Evolutionary conservation across 352 stramenopile species (phyloP).

Genomic region (Pythium myriotylum): DNA sequence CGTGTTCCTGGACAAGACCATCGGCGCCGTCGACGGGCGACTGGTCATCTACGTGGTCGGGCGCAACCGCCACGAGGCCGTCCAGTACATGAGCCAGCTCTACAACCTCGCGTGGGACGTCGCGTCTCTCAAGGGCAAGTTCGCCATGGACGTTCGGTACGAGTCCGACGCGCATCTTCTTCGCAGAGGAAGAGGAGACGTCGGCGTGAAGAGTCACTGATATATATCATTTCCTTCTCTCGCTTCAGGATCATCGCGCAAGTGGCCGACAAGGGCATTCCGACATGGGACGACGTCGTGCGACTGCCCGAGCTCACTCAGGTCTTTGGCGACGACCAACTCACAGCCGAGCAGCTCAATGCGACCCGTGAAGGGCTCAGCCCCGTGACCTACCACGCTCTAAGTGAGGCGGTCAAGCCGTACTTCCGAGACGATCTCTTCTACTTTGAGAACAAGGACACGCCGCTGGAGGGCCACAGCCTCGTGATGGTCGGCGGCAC

Average conservation of each 20-base stretch:
- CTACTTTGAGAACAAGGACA: slow-evolving; percentile 81
- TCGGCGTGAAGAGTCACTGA: not conserved
- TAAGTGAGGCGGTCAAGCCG: slow-evolving; percentile 52
- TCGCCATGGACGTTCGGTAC: slow-evolving; percentile 48
- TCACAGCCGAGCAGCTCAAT: slow-evolving; percentile 48
- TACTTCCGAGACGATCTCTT: slow-evolving; percentile 51
- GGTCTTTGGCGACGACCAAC: slow-evolving; percentile 59
- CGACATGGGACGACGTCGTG: slow-evolving; percentile 67
- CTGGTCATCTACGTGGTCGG: slow-evolving; percentile 72
- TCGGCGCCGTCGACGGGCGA: slow-evolving; percentile 43
- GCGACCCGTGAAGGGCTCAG: slow-evolving; percentile 57
- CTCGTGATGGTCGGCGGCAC: slow-evolving; percentile 79
- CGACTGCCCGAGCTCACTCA: slow-evolving; percentile 63
- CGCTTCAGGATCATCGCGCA: slow-evolving; percentile 12
- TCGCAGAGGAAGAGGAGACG: not conserved
- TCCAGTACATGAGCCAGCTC: slow-evolving; percentile 82
- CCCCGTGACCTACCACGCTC: slow-evolving; percentile 65
- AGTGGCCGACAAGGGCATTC: slow-evolving; percentile 5
- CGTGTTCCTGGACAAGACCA: slow-evolving; percentile 71
- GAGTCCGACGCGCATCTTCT: not conserved
- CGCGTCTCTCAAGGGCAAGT: slow-evolving; percentile 51
- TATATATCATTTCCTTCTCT: not conserved
- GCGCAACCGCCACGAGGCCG: slow-evolving; percentile 51
- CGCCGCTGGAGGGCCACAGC: slow-evolving; percentile 45
- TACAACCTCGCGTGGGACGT: slow-evolving; percentile 78